A percentile compares a stretch with the other conserved stretches of the same genome.
These are phyloP conservation scores for Beauveria medogensis DNA, from an alignment of 2,329 filamentous ascomycete species.

Conservation along the genomic window DNA sequence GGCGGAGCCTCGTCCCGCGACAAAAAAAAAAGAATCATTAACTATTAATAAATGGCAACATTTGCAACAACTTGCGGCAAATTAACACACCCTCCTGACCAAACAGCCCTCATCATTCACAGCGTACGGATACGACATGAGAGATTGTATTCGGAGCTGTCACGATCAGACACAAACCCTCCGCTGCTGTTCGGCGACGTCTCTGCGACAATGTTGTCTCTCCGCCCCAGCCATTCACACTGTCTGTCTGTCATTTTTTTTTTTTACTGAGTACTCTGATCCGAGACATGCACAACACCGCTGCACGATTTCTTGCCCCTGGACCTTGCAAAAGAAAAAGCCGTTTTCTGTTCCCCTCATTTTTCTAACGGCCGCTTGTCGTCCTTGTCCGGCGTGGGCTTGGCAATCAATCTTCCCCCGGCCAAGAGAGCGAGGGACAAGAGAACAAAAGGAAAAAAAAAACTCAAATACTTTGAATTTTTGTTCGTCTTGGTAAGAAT, in stretches of 20 bases:
- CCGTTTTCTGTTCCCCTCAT: neutral
- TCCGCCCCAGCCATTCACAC: neutral
- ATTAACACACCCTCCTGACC: too few species aligned
- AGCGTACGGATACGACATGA: too few species aligned
- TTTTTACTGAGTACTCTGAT: too few species aligned
- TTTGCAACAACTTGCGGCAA: too few species aligned
- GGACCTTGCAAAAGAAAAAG: neutral
- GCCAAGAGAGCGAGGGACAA: neutral
- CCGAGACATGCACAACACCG: neutral
- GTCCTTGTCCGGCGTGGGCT: neutral
- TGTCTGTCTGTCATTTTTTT: neutral
- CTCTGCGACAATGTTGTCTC: conserved; percentile 6
- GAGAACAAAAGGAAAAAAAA: too few species aligned
- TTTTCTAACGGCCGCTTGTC: too few species aligned
- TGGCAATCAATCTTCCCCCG: neutral
- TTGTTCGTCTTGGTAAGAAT: too few species aligned
- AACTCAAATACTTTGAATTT: neutral
- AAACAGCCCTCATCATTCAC: too few species aligned
- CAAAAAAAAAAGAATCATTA: neutral
- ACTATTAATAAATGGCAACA: too few species aligned
- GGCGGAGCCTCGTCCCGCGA: neutral
- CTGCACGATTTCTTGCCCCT: too few species aligned
- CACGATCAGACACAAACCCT: neutral
- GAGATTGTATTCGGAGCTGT: neutral
- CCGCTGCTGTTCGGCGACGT: neutral